Conservation (phyloP, 2,329 filamentous ascomycete genomes). For the Cordyceps militaris region DNA sequence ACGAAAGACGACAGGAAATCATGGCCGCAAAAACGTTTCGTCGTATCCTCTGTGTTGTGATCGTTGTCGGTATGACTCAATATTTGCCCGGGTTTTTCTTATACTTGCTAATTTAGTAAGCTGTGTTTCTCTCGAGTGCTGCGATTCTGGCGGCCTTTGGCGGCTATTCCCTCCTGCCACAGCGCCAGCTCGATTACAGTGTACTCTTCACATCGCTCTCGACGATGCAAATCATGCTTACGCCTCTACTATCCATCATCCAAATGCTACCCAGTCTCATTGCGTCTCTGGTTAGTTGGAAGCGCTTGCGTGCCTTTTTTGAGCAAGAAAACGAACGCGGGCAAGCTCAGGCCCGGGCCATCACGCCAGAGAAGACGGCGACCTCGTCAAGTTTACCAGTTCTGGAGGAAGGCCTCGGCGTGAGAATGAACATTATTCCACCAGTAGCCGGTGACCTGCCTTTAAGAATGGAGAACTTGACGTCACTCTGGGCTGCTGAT, state of each 20-base stretch:
- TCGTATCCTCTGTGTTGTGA: neutral
- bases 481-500: neutral
- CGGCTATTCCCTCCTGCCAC: neutral
- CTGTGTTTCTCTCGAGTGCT: neutral
- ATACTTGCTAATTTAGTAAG: neutral
- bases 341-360: neutral
- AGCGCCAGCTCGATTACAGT: neutral
- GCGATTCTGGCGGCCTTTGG: slow-evolving; percentile 4
- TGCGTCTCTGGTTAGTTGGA: neutral
- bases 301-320: neutral
- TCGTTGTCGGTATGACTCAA: neutral
- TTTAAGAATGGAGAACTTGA: neutral
- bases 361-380: neutral
- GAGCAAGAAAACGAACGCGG: neutral
- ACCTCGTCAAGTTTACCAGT: neutral
- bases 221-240: slow-evolving; percentile 7
- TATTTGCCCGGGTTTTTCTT: neutral
- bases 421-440: neutral
- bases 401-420: neutral
- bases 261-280: slow-evolving; percentile 2
- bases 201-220: slow-evolving; percentile 3
- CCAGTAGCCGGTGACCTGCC: neutral
- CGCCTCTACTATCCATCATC: slow-evolving; percentile 2
- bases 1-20: neutral
- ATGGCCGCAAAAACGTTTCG: neutral